Evolutionary conservation across 2,329 filamentous ascomycete species (phyloP), one percentile per base, ranked within the genome.

Genomic region (Chrysoporthe cubensis): DNA sequence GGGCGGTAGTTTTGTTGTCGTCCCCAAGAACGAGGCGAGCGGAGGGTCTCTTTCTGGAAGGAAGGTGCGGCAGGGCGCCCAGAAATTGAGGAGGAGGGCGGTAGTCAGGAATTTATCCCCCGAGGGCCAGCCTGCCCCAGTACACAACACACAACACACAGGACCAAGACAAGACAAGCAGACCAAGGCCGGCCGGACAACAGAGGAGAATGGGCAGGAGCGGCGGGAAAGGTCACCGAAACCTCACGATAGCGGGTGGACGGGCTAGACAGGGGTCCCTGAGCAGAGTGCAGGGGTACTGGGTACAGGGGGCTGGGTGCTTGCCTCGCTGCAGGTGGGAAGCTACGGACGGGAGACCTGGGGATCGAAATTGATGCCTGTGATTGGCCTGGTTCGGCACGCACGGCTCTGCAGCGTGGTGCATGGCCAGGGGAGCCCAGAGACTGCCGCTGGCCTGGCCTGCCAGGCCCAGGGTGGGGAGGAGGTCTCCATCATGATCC

Each of bases 31-130:
- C 16, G 26, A 40, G 37, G 57, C 9, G 59, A 5, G 16, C 46
- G 54, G 37, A 63, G 44, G 57, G 43, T 64, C 61, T 57, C 48
- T 59, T 40, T 64, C 48, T 65, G 59, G 62, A 66, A 46, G 48
- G 68, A 67, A 68, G 59, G 68, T 59, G 40, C 61, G 48, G 52
- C 26, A 58, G 43, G 32, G 42, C 56, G 48, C 18, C 43, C 34
- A 48, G 18, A 43, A 14, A 42, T 43, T 16, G 44, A 18, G 32
- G 40, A 8, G 42, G 59, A 62, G 61, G 32, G 62, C 48, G 37
- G 62, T 34, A 26, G 62, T 32, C 34, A 43, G 37, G 43, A 61
- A 46, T 61, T 61, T 61, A 61, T 44, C 44, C 21, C 42, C 48
- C 42, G 42, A 61, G 59, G 37, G 7, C 9, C 1, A 9, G 40